Conservation (phyloP, 352 stramenopile genomes). For the Globisporangium takayamanum region DNA sequence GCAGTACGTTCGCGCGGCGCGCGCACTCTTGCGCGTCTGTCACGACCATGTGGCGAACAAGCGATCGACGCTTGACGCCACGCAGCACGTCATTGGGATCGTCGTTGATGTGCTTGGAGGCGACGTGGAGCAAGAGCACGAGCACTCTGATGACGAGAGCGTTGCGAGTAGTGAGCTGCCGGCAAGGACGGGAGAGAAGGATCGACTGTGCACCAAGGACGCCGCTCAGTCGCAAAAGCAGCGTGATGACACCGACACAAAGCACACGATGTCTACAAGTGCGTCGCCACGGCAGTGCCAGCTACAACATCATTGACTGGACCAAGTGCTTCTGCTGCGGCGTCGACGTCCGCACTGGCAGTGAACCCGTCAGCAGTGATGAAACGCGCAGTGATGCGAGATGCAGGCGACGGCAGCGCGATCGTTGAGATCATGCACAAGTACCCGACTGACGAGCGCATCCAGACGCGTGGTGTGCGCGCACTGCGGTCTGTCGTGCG, state of each 20-base stretch:
- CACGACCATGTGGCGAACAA: conserved; percentile 32
- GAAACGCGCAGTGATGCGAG: conserved; percentile 38
- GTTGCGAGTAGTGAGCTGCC: not conserved
- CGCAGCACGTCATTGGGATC: conserved; percentile 19
- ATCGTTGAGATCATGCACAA: conserved; percentile 44
- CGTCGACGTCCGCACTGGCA: not conserved
- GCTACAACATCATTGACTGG: not conserved
- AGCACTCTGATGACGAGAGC: not conserved
- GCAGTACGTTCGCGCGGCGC: conserved; percentile 30
- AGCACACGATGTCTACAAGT: not conserved
- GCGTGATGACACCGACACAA: not conserved
- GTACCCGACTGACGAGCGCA: conserved; percentile 29
- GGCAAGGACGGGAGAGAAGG: too few relatives aligned
- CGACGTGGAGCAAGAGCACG: conserved; percentile 6
- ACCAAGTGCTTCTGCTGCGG: not conserved
- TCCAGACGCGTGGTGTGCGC: conserved; percentile 43
- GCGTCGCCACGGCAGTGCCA: not conserved
- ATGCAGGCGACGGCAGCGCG: conserved; percentile 32
- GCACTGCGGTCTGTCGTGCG: conserved; percentile 40
- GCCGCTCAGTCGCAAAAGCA: too few relatives aligned
- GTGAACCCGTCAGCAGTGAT: conserved; percentile 39
- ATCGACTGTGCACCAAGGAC: too few relatives aligned
- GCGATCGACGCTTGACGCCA: conserved; percentile 23
- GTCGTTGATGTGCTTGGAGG: conserved; percentile 12
- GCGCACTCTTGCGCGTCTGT: conserved; percentile 32